Base-by-base conservation (phyloP, 2,329 filamentous ascomycete species). In the Podosphaera fusca region DNA sequence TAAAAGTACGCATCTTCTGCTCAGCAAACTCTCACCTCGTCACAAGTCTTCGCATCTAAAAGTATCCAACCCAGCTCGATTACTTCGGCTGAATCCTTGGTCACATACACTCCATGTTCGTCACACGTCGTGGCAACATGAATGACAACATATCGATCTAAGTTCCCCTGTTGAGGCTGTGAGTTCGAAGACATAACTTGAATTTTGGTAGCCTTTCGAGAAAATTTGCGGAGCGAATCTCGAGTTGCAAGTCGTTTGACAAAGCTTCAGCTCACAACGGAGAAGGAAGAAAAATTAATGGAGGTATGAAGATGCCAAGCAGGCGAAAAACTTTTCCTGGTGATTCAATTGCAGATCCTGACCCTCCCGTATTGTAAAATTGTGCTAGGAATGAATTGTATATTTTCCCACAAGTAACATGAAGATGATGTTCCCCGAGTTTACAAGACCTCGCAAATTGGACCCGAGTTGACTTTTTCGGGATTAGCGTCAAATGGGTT, bases 41-140 rank as follows among this genome's bases (percentile, higher is more conserved):
- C 89, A 65, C 88, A 85, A 61, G 80, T 84, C 74, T 90, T 92
- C 63, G 87, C 84, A 69, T 95, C 89, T 61, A 95, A 77, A 67
- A 98, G 74, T 68, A 96, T 95, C 92, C 92, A 98, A 62, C 90
- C 92, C 69, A 98, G 79, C 78, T 98, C 92, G 71, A 98, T 98
- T 63, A 98, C 92, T 75, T 98, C 92, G 61, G 92, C 92, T 59
- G 92, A 96, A 73, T 98, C 92, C 73, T 96, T 96, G 59, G 92
- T 98, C 59, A 98, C 92, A 71, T 98, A 98, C 63, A 98, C 92
- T 61, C 92, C 92, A 73, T 98, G 92, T 71, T 98, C 92, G 71
- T 98, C 92, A 73, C 92, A 98, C 64, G 92, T 98, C 40, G 92
- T 98, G 62, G 92, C 92, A 68, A 96, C 90, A 72, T 98, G 92